Evolutionary conservation across 257 asterid species (phyloP), one percentile per base, ranked within the genome.

Genomic region (Scutellaria minor): DNA sequence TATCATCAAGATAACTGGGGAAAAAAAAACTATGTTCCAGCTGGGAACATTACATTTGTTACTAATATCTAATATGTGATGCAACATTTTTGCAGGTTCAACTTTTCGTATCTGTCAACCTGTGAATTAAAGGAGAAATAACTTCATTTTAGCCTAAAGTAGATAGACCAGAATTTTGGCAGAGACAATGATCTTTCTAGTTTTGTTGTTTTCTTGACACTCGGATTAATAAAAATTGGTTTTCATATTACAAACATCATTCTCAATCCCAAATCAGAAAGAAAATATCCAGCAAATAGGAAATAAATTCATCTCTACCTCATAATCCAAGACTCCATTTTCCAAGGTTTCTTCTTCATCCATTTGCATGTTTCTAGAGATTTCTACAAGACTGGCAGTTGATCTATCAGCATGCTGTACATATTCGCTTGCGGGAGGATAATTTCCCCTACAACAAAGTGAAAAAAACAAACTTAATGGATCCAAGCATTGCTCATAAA

Each of bases 291-390:
- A 64, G 57, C 39, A 73, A 12, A 46, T 64, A 57, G 62, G 55
- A 72, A 14, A 73, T 24, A 15, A 37, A 72, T 27, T 66, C 40
- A 53, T 31, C 41, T 53, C 37, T 84, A 92, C 99, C 98, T 92
- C 98, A 70, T 88, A 87, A 74, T 92, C 90, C 79, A 88, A 59
- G 70, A 69, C 91, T 70, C 98, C 99, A 82, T 95, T 95, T 82
- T 90, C 92, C 75, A 81, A 79, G 65, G 86, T 77, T 45, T 87
- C 88, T 46, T 81, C 91, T 75, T 89, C 96, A 55, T 90, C 92
- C 72, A 88, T 60, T 77, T 89, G 92, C 96, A 92, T 85, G 87
- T 73, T 89, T 78, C 86, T 88, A 74, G 86, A 90, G 79, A 72
- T 74, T 67, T 95, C 98, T 20, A 95, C 96, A 42, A 95, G 98